phyloP scores from a whole-genome alignment of 2,329 filamentous ascomycete species.

The Calonectria hawksworthii region DNA sequence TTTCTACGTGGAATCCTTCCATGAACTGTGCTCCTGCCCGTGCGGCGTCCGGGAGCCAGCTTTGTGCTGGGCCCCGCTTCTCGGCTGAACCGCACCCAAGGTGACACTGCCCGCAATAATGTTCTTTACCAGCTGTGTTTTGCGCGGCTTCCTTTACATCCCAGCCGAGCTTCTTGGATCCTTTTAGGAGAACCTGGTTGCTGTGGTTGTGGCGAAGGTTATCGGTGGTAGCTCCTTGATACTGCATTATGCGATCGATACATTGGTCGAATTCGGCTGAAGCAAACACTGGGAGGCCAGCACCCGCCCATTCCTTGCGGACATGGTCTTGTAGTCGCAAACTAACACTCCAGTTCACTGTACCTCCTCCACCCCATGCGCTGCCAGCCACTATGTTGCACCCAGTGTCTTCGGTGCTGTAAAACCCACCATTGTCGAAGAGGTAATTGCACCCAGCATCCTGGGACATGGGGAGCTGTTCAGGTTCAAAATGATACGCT shows the following conservation, averaged over 20 bases:
- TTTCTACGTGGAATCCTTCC: constrained; percentile 83
- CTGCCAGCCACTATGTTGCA: constrained; percentile 76
- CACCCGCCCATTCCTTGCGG: constrained; percentile 82
- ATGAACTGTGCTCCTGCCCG: constrained; percentile 84
- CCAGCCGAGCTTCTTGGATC: constrained; percentile 81
- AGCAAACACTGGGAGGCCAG: constrained; percentile 80
- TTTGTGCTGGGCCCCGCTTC: constrained; percentile 84
- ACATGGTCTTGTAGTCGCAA: constrained; percentile 80
- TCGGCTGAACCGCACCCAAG: constrained; percentile 74
- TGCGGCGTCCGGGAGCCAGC: constrained; percentile 85
- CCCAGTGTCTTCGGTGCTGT: constrained; percentile 68
- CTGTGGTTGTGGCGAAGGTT: constrained; percentile 79
- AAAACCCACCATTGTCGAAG: constrained; percentile 76
- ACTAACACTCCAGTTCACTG: constrained; percentile 84
- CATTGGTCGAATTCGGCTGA: constrained; percentile 81
- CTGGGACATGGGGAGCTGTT: constrained; percentile 81
- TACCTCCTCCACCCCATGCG: constrained; percentile 88
- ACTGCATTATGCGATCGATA: constrained; percentile 82
- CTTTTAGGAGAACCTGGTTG: constrained; percentile 81
- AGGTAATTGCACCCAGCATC: constrained; percentile 72
- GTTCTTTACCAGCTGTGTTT: constrained; percentile 80
- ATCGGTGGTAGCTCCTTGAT: constrained; percentile 81
- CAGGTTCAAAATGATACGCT: constrained; percentile 80
- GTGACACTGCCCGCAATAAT: constrained; percentile 79
- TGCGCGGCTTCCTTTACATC: constrained; percentile 78